Percentiles rank a stretch among this genome's conserved stretches.
Conservation (phyloP, 2,329 filamentous ascomycete species). For the Neonectria magnoliae region DNA sequence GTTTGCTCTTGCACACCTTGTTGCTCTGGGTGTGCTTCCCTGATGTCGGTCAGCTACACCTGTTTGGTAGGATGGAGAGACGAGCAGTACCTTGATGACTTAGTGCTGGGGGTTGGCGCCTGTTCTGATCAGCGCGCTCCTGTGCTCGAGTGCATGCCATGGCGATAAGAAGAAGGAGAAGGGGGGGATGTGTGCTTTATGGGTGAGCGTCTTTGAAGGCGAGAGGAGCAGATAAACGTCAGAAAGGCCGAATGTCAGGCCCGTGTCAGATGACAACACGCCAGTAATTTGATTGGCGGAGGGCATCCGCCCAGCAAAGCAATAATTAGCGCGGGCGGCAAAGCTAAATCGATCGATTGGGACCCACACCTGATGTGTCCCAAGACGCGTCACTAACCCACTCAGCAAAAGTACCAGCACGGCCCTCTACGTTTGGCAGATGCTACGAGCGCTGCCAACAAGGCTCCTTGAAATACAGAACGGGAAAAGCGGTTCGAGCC, state of each 20-base stretch:
- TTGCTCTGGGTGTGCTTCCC: too few relatives aligned
- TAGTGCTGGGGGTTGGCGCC: background rate
- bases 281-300: background rate
- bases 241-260: background rate
- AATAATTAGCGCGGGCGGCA: background rate
- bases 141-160: slow-evolving; percentile 1
- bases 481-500: too few relatives aligned
- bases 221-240: background rate
- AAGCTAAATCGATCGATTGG: background rate
- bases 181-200: background rate
- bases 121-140: background rate
- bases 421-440: too few relatives aligned
- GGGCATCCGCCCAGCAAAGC: background rate
- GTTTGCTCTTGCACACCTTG: too few relatives aligned
- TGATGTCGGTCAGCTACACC: background rate
- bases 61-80: background rate
- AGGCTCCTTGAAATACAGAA: too few relatives aligned
- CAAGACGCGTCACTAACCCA: background rate
- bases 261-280: background rate
- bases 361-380: background rate
- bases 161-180: background rate
- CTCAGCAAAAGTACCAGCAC: background rate
- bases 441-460: too few relatives aligned
- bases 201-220: background rate
- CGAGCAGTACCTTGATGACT: background rate